Conservation (phyloP, 176 grass and related monocot species). For the Aegilops sharonensis region DNA sequence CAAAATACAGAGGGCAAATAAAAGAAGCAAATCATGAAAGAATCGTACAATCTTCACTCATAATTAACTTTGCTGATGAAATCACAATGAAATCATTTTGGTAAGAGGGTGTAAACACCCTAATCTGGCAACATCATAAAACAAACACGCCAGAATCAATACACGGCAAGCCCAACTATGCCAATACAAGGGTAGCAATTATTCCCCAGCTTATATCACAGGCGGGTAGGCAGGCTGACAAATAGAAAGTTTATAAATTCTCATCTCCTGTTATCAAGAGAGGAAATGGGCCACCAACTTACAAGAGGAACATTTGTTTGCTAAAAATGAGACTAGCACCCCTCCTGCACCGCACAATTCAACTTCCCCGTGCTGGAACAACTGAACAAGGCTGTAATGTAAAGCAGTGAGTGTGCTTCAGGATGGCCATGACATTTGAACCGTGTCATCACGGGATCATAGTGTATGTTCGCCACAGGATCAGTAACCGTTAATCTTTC, state of each 20-base stretch:
- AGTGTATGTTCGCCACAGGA: constrained; percentile 15
- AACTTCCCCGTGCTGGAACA: constrained; percentile 27
- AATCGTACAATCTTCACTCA: constrained; percentile 10
- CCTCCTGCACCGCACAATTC: constrained; percentile 1
- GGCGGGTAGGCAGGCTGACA: constrained; percentile 10
- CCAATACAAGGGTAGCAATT: constrained; percentile 26
- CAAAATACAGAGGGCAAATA: neutral
- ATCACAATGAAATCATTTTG: neutral
- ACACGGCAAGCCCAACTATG: constrained; percentile 16
- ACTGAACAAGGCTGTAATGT: constrained; percentile 31
- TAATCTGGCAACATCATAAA: constrained; percentile 38
- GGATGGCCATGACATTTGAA: constrained; percentile 32
- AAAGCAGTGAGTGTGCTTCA: constrained; percentile 26
- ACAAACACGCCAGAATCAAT: constrained; percentile 29
- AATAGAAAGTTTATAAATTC: constrained; percentile 36
- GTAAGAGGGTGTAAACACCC: neutral
- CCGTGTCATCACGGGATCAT: constrained; percentile 21
- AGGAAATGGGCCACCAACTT: constrained; percentile 36
- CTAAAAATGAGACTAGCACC: constrained; percentile 16
- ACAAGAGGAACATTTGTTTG: constrained; percentile 39
- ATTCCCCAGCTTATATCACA: constrained; percentile 34
- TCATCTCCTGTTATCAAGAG: constrained; percentile 27
- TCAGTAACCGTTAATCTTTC: constrained; percentile 96
- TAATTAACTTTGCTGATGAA: neutral
- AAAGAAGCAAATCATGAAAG: neutral